Base-by-base conservation (phyloP, 441 rosid genomes). In the Syzygium syzygioides region DNA sequence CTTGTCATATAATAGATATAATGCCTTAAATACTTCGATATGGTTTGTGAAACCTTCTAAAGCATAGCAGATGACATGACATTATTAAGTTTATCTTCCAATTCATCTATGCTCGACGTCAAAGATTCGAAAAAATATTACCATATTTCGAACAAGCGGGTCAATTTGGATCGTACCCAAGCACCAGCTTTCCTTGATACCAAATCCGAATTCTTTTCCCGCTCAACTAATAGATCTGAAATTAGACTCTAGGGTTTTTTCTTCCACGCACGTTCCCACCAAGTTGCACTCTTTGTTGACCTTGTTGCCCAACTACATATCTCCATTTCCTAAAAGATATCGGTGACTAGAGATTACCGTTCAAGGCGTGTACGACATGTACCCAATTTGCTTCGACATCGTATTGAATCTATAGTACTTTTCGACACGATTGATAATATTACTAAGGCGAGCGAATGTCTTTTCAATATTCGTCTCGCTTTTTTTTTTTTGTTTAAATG, bases 61-160 rank as follows among this genome's bases (percentile, higher is more conserved):
- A 34, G 14, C 3, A 10, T 5, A 10, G 15, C 37, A 1, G 80
- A 71, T 71, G 50, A 68, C 20, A 30, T 15, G 11, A 30, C 80
- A 71, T 68, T 37, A 10, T 15, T 20, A 5, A 3, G 50, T 20
- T 41, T 20, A 28, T 37, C 50, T 71, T 71, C 17, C 28, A 37
- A 71, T 37, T 71, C 14, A 71, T 71, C 9, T 20, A 71, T 12
- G 52, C 17, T 37, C 9, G 4, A 37, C 5, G 37, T 19, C 48
- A 34, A 68, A 68, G 3, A 9, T 68, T 19, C 13, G 2, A 14
- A 5, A 68, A 34, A 1, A 34, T 2, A 68, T 9, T 19, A 20
- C 2, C 4, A 9, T 20, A 20, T 32, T 37, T 71, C 0, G 2
- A 37, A 10, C 0, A 0, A 71, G 28, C 1, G 4, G 0, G 26